These are phyloP conservation scores for Penicillium sp. DNA, from an alignment of 2,329 filamentous ascomycete genomes.

Conservation along the genomic window DNA sequence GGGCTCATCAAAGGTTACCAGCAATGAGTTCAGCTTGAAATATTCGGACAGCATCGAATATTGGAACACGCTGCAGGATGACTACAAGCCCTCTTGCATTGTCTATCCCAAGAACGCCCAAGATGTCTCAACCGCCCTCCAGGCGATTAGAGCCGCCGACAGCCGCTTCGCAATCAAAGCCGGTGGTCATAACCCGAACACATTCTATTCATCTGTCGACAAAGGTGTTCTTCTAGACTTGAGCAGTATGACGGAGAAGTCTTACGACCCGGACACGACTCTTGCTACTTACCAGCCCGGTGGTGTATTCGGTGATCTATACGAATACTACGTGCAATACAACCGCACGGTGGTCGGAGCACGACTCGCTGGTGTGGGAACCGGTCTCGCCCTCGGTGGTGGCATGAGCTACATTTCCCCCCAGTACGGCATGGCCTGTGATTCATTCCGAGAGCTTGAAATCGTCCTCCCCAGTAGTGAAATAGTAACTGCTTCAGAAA, in stretches of 20 bases:
- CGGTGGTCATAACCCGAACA: constrained; percentile 35
- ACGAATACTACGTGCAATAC: constrained; percentile 23
- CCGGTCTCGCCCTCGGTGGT: constrained; percentile 30
- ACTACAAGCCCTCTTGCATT: constrained; percentile 31
- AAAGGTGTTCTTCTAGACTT: constrained; percentile 30
- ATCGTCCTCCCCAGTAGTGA: constrained; percentile 24
- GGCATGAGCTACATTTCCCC: constrained; percentile 33
- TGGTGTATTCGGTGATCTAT: constrained; percentile 31
- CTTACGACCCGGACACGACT: constrained; percentile 27
- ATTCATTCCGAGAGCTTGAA: constrained; percentile 29
- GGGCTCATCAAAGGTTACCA: constrained; percentile 24
- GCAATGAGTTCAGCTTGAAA: constrained; percentile 18
- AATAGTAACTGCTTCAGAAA: constrained; percentile 21
- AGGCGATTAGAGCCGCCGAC: constrained; percentile 28
- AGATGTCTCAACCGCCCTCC: constrained; percentile 31
- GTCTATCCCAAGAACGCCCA: constrained; percentile 30
- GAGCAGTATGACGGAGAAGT: constrained; percentile 28
- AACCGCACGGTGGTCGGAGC: constrained; percentile 32
- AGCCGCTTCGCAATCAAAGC: constrained; percentile 33
- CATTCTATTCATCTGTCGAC: constrained; percentile 31
- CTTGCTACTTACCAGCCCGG: constrained; percentile 32
- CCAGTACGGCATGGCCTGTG: constrained; percentile 33
- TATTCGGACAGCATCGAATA: constrained; percentile 29
- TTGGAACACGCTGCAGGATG: constrained; percentile 30
- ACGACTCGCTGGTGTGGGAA: constrained; percentile 29